Base-by-base conservation (phyloP, 2,329 filamentous ascomycete genomes). In the Thelonectria discophora region DNA sequence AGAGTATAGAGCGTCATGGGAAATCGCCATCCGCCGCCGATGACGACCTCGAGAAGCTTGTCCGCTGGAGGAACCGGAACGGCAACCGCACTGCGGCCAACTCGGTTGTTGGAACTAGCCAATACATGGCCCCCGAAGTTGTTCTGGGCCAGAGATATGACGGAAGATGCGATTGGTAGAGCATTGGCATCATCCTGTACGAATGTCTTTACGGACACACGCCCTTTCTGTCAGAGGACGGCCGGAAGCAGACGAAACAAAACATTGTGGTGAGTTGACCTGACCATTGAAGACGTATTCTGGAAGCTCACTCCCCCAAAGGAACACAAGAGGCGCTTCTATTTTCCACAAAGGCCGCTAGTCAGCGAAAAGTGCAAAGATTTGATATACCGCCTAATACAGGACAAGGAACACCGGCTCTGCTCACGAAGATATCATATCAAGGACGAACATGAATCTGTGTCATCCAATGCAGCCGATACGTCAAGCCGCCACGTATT, bases 101-200 rank as follows among this genome's bases (percentile, higher is more conserved):
- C 68, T 97, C 93, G 47, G 88, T 97, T 1, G 94, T 98, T 11
- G 94, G 94, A 2, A 98, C 95, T 2, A 97, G 93, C 74, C 94
- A 97, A 74, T 98, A 98, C 80, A 98, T 97, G 95, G 94, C 95
- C 1, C 94, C 94, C 2, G 95, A 98, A 79, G 92, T 98, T 17
- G 89, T 97, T 60, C 82, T 86, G 66, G 92, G 94, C 27, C 86
- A 93, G 50, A 80, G 84, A 39, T 98, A 98, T 75, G 95, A 98
- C 77, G 94, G 92, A 30, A 86, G 94, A 72, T 98, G 94, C 78
- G 94, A 98, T 78, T 98, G 86, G 93, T 98, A 92, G 94, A 97
- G 94, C 78, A 87, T 98, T 69, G 94, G 93, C 55, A 88, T 98
- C 73, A 97, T 98, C 73, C 78, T 98, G 58, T 98, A 92, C 72